These are phyloP conservation scores for Colletotrichum neosansevieriae DNA, from an alignment of 2,329 filamentous ascomycete species.

Conservation along the genomic window DNA sequence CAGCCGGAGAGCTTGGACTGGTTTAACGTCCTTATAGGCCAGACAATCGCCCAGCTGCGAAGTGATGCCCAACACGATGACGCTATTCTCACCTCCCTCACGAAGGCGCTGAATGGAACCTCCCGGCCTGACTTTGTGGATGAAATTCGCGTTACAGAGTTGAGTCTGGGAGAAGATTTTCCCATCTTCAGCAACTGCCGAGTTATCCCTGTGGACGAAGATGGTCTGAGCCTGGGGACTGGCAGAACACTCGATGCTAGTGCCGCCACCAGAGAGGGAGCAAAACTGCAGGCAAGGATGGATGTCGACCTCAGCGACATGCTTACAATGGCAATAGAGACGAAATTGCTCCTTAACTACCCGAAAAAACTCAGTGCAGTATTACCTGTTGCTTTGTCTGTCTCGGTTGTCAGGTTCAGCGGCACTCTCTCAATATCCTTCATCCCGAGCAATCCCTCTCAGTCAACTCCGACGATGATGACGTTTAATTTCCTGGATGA, in stretches of 20 bases:
- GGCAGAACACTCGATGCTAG: constrained; percentile 65
- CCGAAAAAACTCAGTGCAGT: constrained; percentile 90
- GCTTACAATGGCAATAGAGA: constrained; percentile 94
- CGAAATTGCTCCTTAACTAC: constrained; percentile 93
- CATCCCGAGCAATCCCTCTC: constrained; percentile 79
- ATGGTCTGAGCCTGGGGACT: constrained; percentile 70
- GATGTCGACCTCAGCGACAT: constrained; percentile 97
- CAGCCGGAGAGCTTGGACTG: constrained; percentile 97
- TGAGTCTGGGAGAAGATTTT: constrained; percentile 95
- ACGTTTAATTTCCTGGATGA: constrained; percentile 95
- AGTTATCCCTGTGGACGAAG: constrained; percentile 90
- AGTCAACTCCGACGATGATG: constrained; percentile 85
- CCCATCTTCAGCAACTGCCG: constrained; percentile 99
- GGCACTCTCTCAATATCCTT: constrained; percentile 95
- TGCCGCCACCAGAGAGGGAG: constrained; percentile 70
- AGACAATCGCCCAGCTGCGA: constrained; percentile 95
- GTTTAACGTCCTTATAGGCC: constrained; percentile 98
- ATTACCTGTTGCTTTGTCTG: constrained; percentile 89
- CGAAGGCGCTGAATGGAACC: constrained; percentile 86
- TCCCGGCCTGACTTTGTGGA: constrained; percentile 92
- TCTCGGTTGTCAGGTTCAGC: constrained; percentile 93
- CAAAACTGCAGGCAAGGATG: constrained; percentile 91
- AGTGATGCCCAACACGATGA: constrained; percentile 93
- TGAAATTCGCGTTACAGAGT: constrained; percentile 92
- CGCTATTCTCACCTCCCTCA: constrained; percentile 87